Evolutionary conservation across 441 rosid genomes (phyloP).

Genomic region (Pelargonium australe): DNA sequence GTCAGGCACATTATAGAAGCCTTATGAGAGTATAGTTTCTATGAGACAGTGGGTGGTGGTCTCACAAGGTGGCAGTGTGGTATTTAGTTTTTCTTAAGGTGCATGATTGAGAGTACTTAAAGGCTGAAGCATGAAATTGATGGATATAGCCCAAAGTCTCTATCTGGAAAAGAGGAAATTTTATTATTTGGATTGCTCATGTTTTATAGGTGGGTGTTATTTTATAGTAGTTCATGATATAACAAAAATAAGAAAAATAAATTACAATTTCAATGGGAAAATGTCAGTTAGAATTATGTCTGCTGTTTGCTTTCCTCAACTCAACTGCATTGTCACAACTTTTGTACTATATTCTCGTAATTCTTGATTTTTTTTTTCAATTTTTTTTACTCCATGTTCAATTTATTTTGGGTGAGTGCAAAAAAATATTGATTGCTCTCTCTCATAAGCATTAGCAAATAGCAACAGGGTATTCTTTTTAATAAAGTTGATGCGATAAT

Average conservation of each 20-base stretch:
- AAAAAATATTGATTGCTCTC: neutral
- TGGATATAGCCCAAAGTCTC: too few species aligned
- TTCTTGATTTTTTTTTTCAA: neutral
- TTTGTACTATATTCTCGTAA: too few species aligned
- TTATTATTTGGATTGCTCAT: neutral
- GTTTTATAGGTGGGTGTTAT: neutral
- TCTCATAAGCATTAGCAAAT: neutral
- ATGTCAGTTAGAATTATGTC: neutral
- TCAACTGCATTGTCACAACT: too few species aligned
- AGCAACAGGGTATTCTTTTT: neutral
- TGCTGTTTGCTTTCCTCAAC: too few species aligned
- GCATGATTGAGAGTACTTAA: too few species aligned
- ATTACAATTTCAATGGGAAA: neutral
- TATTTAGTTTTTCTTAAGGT: too few species aligned
- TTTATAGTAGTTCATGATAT: neutral
- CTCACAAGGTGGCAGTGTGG: too few species aligned
- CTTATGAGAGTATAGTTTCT: too few species aligned
- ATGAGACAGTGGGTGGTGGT: too few species aligned
- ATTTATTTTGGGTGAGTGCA: neutral
- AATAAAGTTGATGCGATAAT: constrained; percentile 14
- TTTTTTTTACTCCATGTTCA: neutral
- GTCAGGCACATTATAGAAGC: too few species aligned
- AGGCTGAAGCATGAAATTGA: too few species aligned
- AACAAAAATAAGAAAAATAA: neutral
- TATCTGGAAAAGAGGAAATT: too few species aligned